These are phyloP conservation scores for Chamaenerion angustifolium DNA, from an alignment of 345 rosid species.

Conservation along the genomic window DNA sequence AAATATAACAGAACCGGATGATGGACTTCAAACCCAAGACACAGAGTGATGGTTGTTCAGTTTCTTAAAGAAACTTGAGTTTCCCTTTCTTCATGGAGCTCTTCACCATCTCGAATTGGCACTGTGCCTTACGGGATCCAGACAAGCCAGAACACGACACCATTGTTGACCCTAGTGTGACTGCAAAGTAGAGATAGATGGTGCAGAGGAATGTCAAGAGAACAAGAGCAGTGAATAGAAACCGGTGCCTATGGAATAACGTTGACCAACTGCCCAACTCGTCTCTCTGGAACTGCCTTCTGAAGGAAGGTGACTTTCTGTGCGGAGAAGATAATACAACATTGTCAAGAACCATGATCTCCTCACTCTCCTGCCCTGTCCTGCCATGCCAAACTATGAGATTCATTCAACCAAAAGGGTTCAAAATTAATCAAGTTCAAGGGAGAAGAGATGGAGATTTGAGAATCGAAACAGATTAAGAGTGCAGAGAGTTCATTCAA, in stretches of 20 bases:
- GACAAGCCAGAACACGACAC: conserved; percentile 51
- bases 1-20: too few species aligned
- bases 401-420: too few species aligned
- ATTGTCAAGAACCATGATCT: conserved; percentile 59
- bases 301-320: conserved; percentile 46
- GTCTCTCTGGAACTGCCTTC: conserved; percentile 51
- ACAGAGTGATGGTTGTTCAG: too few species aligned
- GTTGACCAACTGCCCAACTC: conserved; percentile 77
- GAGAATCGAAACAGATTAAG: too few species aligned
- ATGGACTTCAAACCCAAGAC: too few species aligned
- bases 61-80: conserved; percentile 24
- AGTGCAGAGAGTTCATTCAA: too few species aligned
- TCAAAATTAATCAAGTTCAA: too few species aligned
- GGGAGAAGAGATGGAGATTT: too few species aligned
- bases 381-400: too few species aligned
- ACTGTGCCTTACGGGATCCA: conserved; percentile 44
- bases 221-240: conserved; percentile 63
- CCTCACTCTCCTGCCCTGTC: background rate
- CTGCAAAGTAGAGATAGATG: conserved; percentile 77
- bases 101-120: conserved; percentile 41
- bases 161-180: conserved; percentile 46
- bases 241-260: conserved; percentile 63
- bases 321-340: conserved; percentile 62
- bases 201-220: conserved; percentile 79
- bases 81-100: conserved; percentile 39